These are phyloP conservation scores for Rhodocollybia butyracea DNA, from an alignment of 768 basidiomycete genomes.

Conservation along the genomic window DNA sequence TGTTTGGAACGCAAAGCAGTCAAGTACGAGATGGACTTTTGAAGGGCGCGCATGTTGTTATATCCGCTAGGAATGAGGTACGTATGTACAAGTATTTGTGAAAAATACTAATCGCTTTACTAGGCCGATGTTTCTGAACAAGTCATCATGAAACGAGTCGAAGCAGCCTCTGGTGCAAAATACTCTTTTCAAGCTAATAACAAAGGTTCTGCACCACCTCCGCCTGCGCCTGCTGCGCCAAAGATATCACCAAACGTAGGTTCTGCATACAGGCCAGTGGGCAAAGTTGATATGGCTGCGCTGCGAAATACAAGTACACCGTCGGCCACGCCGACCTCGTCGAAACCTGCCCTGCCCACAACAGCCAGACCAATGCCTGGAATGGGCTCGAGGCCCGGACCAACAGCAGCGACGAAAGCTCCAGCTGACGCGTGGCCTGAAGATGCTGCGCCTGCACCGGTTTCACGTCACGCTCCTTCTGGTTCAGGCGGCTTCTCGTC, in stretches of 20 bases:
- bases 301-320: conserved; percentile 47
- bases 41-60: conserved; percentile 80
- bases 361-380: conserved; percentile 38
- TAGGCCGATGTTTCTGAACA: conserved; percentile 79
- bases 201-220: conserved; percentile 72
- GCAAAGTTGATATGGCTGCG: conserved; percentile 65
- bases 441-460: conserved; percentile 42
- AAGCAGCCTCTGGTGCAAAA: conserved; percentile 85
- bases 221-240: conserved; percentile 45
- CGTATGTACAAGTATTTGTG: conserved; percentile 20
- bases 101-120: too few species aligned
- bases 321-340: conserved; percentile 27
- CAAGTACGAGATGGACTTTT: conserved; percentile 80
- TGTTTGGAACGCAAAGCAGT: conserved; percentile 85
- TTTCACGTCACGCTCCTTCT: conserved; percentile 44
- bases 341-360: conserved; percentile 30
- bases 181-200: conserved; percentile 83
- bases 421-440: conserved; percentile 61
- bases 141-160: conserved; percentile 83
- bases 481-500: conserved; percentile 9
- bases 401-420: conserved; percentile 33
- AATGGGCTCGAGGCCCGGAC: conserved; percentile 42
- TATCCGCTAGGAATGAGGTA: conserved; percentile 86
- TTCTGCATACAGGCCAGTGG: conserved; percentile 72
- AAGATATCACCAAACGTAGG: conserved; percentile 40